A percentile compares a stretch with the other conserved stretches of the same genome.
Conservation (phyloP, 2,329 filamentous ascomycete species). For the Pseudogymnoascus destructans region DNA sequence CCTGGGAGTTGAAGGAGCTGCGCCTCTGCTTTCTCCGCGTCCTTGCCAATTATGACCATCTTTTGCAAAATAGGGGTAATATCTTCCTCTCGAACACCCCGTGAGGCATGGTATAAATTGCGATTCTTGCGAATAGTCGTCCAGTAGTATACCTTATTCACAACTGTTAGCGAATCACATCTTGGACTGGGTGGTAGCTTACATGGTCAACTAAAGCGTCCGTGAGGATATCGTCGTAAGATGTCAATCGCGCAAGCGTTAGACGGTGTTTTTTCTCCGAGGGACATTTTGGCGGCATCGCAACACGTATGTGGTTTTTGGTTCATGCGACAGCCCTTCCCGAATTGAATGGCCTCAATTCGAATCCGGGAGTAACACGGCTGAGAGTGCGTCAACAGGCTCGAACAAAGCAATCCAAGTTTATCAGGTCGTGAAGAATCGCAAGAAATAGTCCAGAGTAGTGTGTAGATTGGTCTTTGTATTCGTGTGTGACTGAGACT, state of each 20-base stretch:
- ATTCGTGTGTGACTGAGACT: constrained; percentile 2
- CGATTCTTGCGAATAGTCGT: constrained; percentile 91
- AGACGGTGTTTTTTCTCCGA: constrained; percentile 54
- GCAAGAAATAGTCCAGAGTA: neutral
- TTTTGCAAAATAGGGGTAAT: constrained; percentile 47
- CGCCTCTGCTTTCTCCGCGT: constrained; percentile 56
- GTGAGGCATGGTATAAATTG: constrained; percentile 69
- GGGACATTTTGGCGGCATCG: constrained; percentile 33
- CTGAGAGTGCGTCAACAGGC: neutral
- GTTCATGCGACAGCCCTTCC: constrained; percentile 15
- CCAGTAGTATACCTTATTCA: constrained; percentile 78
- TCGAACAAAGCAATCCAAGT: neutral
- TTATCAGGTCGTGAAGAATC: neutral
- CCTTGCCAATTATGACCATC: constrained; percentile 61
- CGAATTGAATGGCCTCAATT: constrained; percentile 1
- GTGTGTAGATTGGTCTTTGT: neutral
- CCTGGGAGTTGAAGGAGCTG: constrained; percentile 61
- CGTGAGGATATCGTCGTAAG: constrained; percentile 91
- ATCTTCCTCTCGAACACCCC: constrained; percentile 57
- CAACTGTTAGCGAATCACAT: neutral
- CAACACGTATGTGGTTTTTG: constrained; percentile 12
- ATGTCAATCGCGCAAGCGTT: constrained; percentile 74
- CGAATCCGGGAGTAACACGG: neutral
- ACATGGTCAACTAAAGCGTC: constrained; percentile 94
- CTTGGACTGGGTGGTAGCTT: constrained; percentile 23